Percentiles rank a stretch among this genome's conserved stretches.
phyloP scores from a whole-genome alignment of 2,329 filamentous ascomycete species.

The Trichoderma arundinaceum region DNA sequence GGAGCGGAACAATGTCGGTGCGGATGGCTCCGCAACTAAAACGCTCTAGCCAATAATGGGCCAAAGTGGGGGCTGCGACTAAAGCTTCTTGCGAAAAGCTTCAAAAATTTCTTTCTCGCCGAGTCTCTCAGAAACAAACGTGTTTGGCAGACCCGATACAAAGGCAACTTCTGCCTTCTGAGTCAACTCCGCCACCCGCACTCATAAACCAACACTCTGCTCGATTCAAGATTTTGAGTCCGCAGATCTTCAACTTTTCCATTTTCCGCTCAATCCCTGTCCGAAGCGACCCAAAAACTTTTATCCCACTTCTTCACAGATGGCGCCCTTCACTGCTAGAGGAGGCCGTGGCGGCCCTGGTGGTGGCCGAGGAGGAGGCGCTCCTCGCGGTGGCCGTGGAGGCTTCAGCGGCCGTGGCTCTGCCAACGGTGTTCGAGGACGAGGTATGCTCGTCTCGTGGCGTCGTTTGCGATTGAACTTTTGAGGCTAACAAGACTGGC shows the following conservation, averaged over 20 bases:
- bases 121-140: conserved; percentile 31
- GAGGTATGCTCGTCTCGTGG: conserved; percentile 39
- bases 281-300: conserved; percentile 13
- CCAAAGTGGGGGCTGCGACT: conserved; percentile 31
- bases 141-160: conserved; percentile 32
- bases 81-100: conserved; percentile 41
- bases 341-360: conserved; percentile 42
- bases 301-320: conserved; percentile 28
- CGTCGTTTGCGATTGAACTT: background rate
- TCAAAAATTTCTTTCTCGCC: conserved; percentile 48
- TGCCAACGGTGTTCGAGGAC: conserved; percentile 49
- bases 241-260: background rate
- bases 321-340: conserved; percentile 36
- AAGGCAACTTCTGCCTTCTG: conserved; percentile 38
- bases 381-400: conserved; percentile 40
- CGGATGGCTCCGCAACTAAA: background rate
- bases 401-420: conserved; percentile 37
- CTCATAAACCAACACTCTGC: conserved; percentile 35
- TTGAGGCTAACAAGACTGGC: conserved; percentile 40
- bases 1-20: conserved; percentile 33
- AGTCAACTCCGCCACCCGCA: conserved; percentile 34
- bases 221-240: conserved; percentile 33
- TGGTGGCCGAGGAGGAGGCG: conserved; percentile 44
- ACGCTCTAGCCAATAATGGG: conserved; percentile 31
- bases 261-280: conserved; percentile 11